Conservation (phyloP, 768 basidiomycete species). For the Amanita thiersii region DNA sequence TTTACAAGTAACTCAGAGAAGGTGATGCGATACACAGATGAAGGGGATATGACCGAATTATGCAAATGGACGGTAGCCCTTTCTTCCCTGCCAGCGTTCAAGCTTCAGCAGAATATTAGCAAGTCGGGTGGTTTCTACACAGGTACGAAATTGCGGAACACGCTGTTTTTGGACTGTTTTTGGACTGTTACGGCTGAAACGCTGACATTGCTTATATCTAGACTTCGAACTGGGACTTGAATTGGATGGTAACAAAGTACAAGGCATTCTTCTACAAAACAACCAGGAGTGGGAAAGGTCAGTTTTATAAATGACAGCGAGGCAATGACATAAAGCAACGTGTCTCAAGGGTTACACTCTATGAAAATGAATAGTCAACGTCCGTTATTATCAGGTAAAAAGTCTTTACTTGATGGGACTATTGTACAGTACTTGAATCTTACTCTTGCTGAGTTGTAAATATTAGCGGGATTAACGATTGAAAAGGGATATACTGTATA, state of each 20-base stretch:
- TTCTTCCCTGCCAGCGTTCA: constrained; percentile 68
- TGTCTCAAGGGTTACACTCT: constrained; percentile 37
- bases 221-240: constrained; percentile 83
- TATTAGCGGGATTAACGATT: too few relatives aligned
- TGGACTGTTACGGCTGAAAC: constrained; percentile 1
- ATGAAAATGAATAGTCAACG: too few relatives aligned
- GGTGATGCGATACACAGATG: constrained; percentile 79
- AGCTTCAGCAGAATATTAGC: constrained; percentile 70
- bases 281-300: constrained; percentile 77
- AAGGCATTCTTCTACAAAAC: constrained; percentile 68
- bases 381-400: too few relatives aligned
- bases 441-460: too few relatives aligned
- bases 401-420: too few relatives aligned
- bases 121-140: constrained; percentile 70
- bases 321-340: constrained; percentile 8
- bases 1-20: constrained; percentile 72
- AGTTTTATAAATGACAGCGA: constrained; percentile 20
- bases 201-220: constrained; percentile 18
- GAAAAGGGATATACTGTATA: too few relatives aligned
- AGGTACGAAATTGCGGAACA: constrained; percentile 36
- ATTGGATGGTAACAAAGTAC: constrained; percentile 80
- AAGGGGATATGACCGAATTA: constrained; percentile 67
- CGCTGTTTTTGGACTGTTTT: too few relatives aligned
- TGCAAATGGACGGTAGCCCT: constrained; percentile 89
- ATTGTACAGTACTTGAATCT: too few relatives aligned